Evolutionary conservation across 805 yeast genomes (phyloP).

Genomic region (Zygoascus ofunaensis): DNA sequence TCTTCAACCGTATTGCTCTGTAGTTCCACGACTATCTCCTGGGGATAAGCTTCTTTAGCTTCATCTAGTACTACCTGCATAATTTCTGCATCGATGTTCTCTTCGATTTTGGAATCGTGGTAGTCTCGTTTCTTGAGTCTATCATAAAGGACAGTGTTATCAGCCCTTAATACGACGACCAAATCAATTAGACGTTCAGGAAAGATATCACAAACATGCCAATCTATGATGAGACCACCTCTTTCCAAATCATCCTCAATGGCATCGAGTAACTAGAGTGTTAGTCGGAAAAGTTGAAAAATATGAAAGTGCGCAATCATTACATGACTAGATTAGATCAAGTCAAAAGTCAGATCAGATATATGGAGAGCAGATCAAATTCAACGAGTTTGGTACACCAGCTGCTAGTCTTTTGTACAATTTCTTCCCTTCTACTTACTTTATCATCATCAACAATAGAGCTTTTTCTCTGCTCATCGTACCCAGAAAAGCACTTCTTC

Average conservation of each 20-base stretch:
- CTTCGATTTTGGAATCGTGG: constrained; percentile 72
- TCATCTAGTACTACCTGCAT: constrained; percentile 88
- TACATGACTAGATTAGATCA: too few species aligned
- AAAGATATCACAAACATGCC: constrained; percentile 96
- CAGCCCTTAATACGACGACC: constrained; percentile 79
- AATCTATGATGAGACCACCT: constrained; percentile 89
- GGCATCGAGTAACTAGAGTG: constrained; percentile 48
- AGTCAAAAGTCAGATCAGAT: too few species aligned
- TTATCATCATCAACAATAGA: constrained; percentile 89
- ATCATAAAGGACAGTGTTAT: constrained; percentile 62
- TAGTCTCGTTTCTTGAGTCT: constrained; percentile 71
- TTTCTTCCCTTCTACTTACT: constrained; percentile 9
- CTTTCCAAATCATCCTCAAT: constrained; percentile 66
- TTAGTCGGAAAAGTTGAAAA: not conserved
- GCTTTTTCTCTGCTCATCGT: constrained; percentile 76
- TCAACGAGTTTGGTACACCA: too few species aligned
- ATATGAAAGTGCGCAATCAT: not conserved
- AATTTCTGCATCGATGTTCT: constrained; percentile 91
- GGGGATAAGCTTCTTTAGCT: constrained; percentile 73
- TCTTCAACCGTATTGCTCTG: constrained; percentile 63
- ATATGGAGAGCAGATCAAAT: too few species aligned
- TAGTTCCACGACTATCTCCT: constrained; percentile 74
- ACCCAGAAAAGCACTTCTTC: constrained; percentile 68
- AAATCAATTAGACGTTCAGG: constrained; percentile 89
- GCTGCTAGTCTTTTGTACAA: too few species aligned